Evolutionary conservation across 176 grass and related monocot genomes (phyloP).

Genomic region (Themeda triandra): DNA sequence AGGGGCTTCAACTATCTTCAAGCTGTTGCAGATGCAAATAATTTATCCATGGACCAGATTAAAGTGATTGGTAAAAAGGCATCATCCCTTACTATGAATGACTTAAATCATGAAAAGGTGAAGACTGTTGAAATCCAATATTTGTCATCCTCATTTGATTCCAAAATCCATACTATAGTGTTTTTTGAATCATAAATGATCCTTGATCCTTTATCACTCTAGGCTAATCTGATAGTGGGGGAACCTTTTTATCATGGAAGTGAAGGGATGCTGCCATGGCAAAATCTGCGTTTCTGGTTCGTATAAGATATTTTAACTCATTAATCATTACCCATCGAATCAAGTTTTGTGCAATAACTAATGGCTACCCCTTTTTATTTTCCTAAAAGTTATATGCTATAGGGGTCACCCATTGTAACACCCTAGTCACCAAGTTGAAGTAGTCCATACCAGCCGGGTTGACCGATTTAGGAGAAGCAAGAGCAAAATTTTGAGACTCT

Average conservation of each 20-base stretch:
- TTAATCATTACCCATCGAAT: neutral
- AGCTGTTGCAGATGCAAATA: constrained; percentile 68
- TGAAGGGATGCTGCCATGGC: constrained; percentile 88
- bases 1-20: constrained; percentile 62
- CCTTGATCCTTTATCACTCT: constrained; percentile 19
- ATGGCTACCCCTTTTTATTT: neutral
- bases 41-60: constrained; percentile 60
- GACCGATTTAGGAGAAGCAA: neutral
- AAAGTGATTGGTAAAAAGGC: constrained; percentile 57
- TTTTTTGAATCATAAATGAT: constrained; percentile 2
- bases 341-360: neutral
- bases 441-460: neutral
- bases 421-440: neutral
- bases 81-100: constrained; percentile 46
- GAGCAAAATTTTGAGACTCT: neutral
- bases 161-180: neutral
- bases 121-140: constrained; percentile 9
- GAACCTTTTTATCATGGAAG: constrained; percentile 88
- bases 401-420: neutral
- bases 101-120: constrained; percentile 67
- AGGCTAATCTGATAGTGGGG: constrained; percentile 73
- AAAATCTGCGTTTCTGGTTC: constrained; percentile 95
- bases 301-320: constrained; percentile 31
- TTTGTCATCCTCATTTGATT: constrained; percentile 8
- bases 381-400: neutral